Conservation (phyloP, 306 rosid genomes). For the Lablab purpureus region DNA sequence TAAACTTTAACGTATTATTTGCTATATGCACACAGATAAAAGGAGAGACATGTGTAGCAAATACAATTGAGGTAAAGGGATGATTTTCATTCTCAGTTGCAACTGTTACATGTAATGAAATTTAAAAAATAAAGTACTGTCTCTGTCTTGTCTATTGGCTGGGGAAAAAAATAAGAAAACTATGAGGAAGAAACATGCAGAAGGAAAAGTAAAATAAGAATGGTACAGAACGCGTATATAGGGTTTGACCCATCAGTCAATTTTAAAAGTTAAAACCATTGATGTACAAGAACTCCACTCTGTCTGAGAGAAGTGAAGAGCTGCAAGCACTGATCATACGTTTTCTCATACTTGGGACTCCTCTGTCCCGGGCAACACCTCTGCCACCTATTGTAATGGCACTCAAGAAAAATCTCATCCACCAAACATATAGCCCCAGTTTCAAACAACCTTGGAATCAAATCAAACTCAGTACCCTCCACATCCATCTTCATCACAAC, state of each 20-base stretch:
- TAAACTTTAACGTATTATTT: background rate
- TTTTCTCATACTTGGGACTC: constrained; percentile 83
- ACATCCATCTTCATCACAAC: constrained; percentile 99
- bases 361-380: constrained; percentile 92
- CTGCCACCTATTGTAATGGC: constrained; percentile 98
- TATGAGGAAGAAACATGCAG: constrained; percentile 12
- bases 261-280: constrained; percentile 69
- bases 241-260: constrained; percentile 33
- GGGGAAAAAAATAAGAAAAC: background rate
- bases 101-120: constrained; percentile 47
- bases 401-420: constrained; percentile 92
- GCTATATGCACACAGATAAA: constrained; percentile 9
- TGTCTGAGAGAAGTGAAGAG: constrained; percentile 72
- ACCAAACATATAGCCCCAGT: constrained; percentile 91
- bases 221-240: constrained; percentile 38
- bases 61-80: constrained; percentile 25
- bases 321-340: constrained; percentile 81
- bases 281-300: constrained; percentile 94
- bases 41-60: constrained; percentile 23
- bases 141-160: constrained; percentile 23
- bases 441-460: constrained; percentile 86
- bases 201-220: constrained; percentile 32
- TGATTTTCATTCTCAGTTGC: constrained; percentile 50
- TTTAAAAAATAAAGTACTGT: constrained; percentile 5
- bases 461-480: constrained; percentile 90